Evolutionary conservation across 371 early-diverging fungal species (phyloP).

Genomic region (Mucor racemosus): DNA sequence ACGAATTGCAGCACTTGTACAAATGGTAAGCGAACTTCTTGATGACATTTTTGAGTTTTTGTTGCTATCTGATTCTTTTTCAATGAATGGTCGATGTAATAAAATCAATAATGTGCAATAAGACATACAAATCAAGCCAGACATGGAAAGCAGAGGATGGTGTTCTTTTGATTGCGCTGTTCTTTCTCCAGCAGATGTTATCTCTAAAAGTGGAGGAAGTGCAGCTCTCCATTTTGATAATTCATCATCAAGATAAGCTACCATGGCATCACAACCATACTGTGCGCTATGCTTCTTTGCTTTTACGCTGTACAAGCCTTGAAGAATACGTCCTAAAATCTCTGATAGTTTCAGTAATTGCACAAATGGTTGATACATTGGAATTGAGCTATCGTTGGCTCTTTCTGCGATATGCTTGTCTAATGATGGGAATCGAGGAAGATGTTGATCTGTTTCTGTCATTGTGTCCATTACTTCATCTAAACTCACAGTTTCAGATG

Average conservation of each 20-base stretch:
- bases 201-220: conserved; percentile 18
- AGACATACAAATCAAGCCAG: conserved; percentile 56
- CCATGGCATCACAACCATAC: conserved; percentile 43
- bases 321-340: conserved; percentile 38
- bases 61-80: conserved; percentile 12
- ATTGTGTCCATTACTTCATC: conserved; percentile 42
- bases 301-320: conserved; percentile 42
- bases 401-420: conserved; percentile 6
- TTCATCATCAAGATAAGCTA: conserved; percentile 36
- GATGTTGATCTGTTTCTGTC: conserved; percentile 21
- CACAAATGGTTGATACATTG: conserved; percentile 42
- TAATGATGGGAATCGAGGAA: conserved; percentile 27
- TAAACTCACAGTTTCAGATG: conserved; percentile 33
- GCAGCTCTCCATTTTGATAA: conserved; percentile 41
- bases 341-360: conserved; percentile 44
- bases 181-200: conserved; percentile 1
- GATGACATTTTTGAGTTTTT: conserved; percentile 19
- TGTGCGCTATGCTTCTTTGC: conserved; percentile 36
- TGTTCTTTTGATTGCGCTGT: not conserved
- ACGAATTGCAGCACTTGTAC: conserved; percentile 50
- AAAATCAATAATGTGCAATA: conserved; percentile 74
- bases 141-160: conserved; percentile 23
- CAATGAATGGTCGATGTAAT: conserved; percentile 74
- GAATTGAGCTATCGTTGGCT: conserved; percentile 3
- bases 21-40: conserved; percentile 45